These are phyloP conservation scores for Apiotrichum gamsii DNA, from an alignment of 1,284 basidiomycete species.

Conservation along the genomic window DNA sequence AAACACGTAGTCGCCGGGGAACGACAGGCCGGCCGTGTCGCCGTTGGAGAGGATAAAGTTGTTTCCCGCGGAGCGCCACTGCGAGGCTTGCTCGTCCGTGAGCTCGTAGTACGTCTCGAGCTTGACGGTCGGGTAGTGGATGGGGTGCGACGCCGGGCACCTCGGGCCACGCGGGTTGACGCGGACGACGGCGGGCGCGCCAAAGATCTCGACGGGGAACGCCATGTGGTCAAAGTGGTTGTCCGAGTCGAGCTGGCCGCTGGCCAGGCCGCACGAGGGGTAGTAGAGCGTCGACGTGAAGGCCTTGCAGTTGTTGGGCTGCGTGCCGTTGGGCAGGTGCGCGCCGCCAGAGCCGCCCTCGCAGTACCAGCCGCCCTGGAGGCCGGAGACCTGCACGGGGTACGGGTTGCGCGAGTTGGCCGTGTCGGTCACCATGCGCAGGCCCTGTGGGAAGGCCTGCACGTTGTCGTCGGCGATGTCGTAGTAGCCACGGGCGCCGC, in stretches of 20 bases:
- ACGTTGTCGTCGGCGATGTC: slow-evolving; percentile 14
- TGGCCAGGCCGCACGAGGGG: slow-evolving; percentile 37
- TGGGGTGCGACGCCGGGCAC: slow-evolving; percentile 32
- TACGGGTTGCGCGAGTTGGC: slow-evolving; percentile 20
- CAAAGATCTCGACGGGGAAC: slow-evolving; percentile 24
- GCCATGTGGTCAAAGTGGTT: slow-evolving; percentile 43
- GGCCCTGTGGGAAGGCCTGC: slow-evolving; percentile 39
- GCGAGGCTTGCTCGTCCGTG: background rate
- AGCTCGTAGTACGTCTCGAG: slow-evolving; percentile 20
- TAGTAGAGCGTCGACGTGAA: slow-evolving; percentile 29
- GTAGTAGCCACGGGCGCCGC: no score
- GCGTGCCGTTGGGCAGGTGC: slow-evolving; percentile 33
- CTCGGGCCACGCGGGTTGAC: slow-evolving; percentile 17
- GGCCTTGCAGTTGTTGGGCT: slow-evolving; percentile 24
- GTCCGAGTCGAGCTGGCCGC: slow-evolving; percentile 25
- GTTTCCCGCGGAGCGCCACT: slow-evolving; percentile 16
- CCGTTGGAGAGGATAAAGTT: slow-evolving; percentile 36
- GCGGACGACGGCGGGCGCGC: slow-evolving; percentile 11
- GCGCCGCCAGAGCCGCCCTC: slow-evolving; percentile 9
- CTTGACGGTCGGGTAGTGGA: slow-evolving; percentile 41
- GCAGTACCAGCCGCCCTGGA: slow-evolving; percentile 30
- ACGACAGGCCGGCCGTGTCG: slow-evolving; percentile 31
- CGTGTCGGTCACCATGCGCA: slow-evolving; percentile 40
- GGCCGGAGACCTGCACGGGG: slow-evolving; percentile 16
- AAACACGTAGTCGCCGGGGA: slow-evolving; percentile 39